Percentiles rank a stretch among this genome's conserved stretches.
phyloP scores from a whole-genome alignment of 164 flowering plant species.

The Stephania yunnanensis region DNA sequence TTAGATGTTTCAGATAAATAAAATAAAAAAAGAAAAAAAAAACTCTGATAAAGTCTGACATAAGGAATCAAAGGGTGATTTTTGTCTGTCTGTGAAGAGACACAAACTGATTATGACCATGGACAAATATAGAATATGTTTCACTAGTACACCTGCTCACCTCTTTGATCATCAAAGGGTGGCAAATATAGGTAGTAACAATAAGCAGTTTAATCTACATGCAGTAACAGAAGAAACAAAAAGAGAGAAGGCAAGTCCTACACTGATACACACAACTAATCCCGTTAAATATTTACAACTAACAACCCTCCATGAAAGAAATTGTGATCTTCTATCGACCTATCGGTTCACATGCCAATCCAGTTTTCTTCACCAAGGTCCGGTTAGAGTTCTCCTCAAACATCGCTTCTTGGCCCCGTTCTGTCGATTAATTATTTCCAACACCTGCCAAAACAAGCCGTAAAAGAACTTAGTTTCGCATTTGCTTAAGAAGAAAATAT shows the following conservation, averaged over 20 bases:
- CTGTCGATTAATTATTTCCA: constrained; percentile 51
- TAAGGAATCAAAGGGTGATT: neutral
- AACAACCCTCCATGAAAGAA: constrained; percentile 9
- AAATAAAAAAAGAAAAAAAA: too few relatives aligned
- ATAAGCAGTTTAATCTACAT: constrained; percentile 11
- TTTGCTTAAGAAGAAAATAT: neutral
- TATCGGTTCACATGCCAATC: neutral
- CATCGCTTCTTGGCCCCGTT: constrained; percentile 40
- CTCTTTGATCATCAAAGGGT: constrained; percentile 1
- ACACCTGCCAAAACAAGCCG: constrained; percentile 29
- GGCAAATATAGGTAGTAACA: constrained; percentile 13
- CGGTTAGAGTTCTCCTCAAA: constrained; percentile 63
- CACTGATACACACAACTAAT: constrained; percentile 15
- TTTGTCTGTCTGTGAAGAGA: neutral
- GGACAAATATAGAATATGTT: constrained; percentile 1
- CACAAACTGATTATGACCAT: neutral
- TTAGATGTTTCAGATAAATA: too few relatives aligned
- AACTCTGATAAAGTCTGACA: neutral
- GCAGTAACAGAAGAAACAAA: neutral
- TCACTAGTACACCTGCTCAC: neutral
- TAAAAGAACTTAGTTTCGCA: neutral
- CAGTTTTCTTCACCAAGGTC: constrained; percentile 50
- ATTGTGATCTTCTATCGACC: neutral
- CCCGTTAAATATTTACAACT: constrained; percentile 33
- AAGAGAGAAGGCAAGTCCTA: neutral